Conservation (phyloP, 2,329 filamentous ascomycete species). For the Cladophialophora exuberans region DNA sequence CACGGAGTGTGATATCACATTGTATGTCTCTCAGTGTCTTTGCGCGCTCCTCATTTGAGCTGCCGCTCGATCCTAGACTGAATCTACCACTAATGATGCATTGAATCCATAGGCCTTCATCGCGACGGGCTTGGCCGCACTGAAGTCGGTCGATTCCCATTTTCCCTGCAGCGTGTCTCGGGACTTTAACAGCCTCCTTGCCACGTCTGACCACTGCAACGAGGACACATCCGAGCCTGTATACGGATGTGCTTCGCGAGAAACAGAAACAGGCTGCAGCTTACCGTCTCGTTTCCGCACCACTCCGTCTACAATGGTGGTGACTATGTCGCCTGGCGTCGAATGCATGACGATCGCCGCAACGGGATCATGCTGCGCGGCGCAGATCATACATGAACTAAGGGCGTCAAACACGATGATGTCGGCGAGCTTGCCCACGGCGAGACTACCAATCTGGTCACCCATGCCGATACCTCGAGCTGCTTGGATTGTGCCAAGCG, state of each 20-base stretch:
- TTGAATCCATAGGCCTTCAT: no score
- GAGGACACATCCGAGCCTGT: not conserved
- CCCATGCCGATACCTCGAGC: conserved; percentile 49
- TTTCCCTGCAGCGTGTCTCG: not conserved
- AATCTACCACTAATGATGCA: no score
- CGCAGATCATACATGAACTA: conserved; percentile 47
- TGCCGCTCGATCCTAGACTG: no score
- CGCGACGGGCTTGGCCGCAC: no score
- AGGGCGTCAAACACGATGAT: conserved; percentile 51
- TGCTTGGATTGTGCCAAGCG: conserved; percentile 52
- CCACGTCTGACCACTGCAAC: conserved; percentile 6
- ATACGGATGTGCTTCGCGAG: not conserved
- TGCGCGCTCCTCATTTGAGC: no score
- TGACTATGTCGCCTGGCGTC: conserved; percentile 46
- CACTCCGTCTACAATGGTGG: conserved; percentile 49
- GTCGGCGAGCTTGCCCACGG: conserved; percentile 52
- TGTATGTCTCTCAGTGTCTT: no score
- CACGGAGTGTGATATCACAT: no score
- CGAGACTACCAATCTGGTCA: conserved; percentile 48
- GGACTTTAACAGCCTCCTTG: conserved; percentile 1
- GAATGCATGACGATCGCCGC: conserved; percentile 49
- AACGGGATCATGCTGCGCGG: conserved; percentile 45
- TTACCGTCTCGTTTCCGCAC: conserved; percentile 41
- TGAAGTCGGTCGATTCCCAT: no score
- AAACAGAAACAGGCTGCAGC: conserved; percentile 4